Base-by-base conservation (phyloP, 345 rosid genomes). In the Cardiospermum halicacabum region DNA sequence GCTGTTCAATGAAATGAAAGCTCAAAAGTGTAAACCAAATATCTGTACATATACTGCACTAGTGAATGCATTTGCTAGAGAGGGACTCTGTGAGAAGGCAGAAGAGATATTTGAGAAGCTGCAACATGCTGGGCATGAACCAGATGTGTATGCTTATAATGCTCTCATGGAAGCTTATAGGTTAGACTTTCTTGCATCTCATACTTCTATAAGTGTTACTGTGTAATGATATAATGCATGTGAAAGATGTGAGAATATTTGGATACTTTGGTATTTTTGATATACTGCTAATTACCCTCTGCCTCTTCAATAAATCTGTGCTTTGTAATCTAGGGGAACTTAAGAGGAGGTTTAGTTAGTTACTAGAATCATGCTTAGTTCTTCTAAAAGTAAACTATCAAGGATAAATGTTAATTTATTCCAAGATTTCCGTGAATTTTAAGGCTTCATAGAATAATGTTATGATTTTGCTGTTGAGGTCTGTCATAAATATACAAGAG, bases 81-180 rank as follows among this genome's bases (percentile, higher is more conserved):
- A 88, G 77, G 98, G 98, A 69, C 90, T 87, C 3, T 92, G 97
- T 54, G 92, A 92, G 74, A 92, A 88, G 77, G 98, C 98, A 1
- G 93, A 92, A 70, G 97, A 92, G 75, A 80, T 84, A 58, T 92
- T 92, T 59, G 98, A 92, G 83, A 89, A 81, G 87, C 74, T 92
- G 73, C 98, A 92, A 65, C 89, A 84, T 77, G 86, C 84, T 65
- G 93, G 96, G 13, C 77, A 53, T 65, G 97, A 89, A 71, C 98
- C 97, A 25, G 97, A 92, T 71, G 97, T 86, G 10, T 92, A 89
- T 72, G 88, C 80, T 61, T 92, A 92, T 61, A 89, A 89, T 71
- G 98, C 98, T 12, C 93, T 92, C 65, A 86, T 92, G 90, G 98
- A 92, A 72, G 81, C 96, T 53, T 88, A 89, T 82, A 83, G 96